Conservation (phyloP, 192 early-diverging fungal species). For the Backusella psychrophila region DNA sequence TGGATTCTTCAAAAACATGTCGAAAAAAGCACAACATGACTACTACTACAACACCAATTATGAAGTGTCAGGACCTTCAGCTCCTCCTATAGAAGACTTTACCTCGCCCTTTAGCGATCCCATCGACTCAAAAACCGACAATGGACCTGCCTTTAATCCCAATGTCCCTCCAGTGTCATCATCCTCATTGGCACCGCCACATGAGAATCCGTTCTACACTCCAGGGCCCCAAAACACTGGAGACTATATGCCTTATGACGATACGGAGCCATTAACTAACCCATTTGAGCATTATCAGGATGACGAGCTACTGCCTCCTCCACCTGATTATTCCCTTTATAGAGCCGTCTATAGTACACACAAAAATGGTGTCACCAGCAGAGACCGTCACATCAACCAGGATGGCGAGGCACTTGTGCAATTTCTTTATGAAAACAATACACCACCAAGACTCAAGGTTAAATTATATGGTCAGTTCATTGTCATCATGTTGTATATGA, state of each 20-base stretch:
- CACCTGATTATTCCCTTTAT: slow-evolving; percentile 33
- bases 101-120: neutral
- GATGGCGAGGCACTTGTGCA: slow-evolving; percentile 36
- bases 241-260: neutral
- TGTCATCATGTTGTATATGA: too few species aligned
- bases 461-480: neutral
- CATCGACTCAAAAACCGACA: neutral
- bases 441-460: slow-evolving; percentile 18
- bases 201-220: neutral
- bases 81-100: neutral
- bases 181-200: neutral
- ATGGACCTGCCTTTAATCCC: neutral
- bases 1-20: neutral
- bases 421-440: slow-evolving; percentile 35
- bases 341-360: slow-evolving; percentile 16
- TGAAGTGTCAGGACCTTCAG: neutral
- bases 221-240: neutral
- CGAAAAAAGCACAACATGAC: neutral
- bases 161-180: neutral
- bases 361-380: slow-evolving; percentile 24
- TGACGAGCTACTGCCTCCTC: slow-evolving; percentile 18
- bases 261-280: neutral
- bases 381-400: slow-evolving; percentile 33
- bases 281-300: neutral
- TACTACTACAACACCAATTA: neutral